These are phyloP conservation scores for Eucalyptus urophylla DNA, from an alignment of 345 rosid species.

Conservation along the genomic window DNA sequence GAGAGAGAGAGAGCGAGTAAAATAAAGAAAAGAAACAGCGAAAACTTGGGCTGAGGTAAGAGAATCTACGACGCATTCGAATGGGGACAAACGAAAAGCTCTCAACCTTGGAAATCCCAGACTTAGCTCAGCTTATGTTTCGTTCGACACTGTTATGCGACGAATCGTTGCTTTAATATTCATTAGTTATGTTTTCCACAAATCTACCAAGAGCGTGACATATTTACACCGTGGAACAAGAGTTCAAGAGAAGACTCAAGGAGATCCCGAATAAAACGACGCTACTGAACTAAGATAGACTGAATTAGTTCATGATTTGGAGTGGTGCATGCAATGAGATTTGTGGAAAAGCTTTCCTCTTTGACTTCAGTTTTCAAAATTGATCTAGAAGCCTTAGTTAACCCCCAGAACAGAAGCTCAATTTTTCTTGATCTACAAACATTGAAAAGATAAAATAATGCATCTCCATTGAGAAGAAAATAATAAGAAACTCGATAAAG, in stretches of 20 bases:
- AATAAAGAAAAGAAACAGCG: background rate
- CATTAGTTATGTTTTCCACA: background rate
- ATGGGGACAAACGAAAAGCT: background rate
- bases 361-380: background rate
- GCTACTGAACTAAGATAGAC: background rate
- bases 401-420: background rate
- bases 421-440: background rate
- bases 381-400: background rate
- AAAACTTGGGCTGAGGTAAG: background rate
- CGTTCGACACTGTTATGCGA: background rate
- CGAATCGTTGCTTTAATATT: background rate
- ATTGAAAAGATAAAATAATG: background rate
- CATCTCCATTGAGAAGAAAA: background rate
- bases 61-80: background rate
- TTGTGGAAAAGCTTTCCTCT: background rate
- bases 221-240: background rate
- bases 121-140: background rate
- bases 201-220: background rate
- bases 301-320: background rate
- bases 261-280: background rate
- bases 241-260: background rate
- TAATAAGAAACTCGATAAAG: background rate
- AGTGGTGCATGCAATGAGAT: background rate
- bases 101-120: background rate
- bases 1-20: background rate